Percentiles rank a stretch among this genome's conserved stretches.
These are phyloP conservation scores for Mortierella sp. DNA, from an alignment of 371 early-diverging fungal genomes.

Conservation along the genomic window DNA sequence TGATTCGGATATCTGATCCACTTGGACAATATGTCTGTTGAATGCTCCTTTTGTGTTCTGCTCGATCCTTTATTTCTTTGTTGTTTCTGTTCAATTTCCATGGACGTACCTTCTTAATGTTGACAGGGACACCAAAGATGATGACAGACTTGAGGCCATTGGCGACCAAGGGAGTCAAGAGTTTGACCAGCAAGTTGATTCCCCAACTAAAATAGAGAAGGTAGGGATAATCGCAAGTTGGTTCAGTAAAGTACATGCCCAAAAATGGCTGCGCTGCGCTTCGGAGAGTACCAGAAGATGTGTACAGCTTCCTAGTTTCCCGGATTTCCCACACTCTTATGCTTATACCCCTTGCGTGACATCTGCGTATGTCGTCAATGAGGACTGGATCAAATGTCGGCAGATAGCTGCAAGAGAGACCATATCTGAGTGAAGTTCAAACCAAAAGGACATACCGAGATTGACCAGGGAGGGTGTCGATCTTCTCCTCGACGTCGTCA, in stretches of 20 bases:
- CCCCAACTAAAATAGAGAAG: slow-evolving; percentile 70
- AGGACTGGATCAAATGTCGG: background rate
- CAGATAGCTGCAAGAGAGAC: background rate
- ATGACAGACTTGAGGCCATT: slow-evolving; percentile 92
- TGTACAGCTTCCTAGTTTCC: background rate
- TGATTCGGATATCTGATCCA: slow-evolving; percentile 11
- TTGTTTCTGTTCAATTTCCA: background rate
- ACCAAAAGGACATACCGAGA: slow-evolving; percentile 69
- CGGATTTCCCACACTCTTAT: background rate
- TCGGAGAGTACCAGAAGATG: background rate
- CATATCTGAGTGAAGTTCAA: background rate
- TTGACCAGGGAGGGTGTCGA: slow-evolving; percentile 90
- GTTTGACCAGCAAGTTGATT: slow-evolving; percentile 79
- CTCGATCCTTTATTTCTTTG: background rate
- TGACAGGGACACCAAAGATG: slow-evolving; percentile 95
- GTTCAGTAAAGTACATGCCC: slow-evolving; percentile 6
- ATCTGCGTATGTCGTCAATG: too few relatives aligned
- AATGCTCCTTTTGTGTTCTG: background rate
- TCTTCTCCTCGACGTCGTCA: slow-evolving; percentile 77
- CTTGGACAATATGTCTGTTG: background rate
- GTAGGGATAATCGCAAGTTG: background rate
- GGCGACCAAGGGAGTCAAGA: slow-evolving; percentile 86
- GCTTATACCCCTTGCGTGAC: background rate
- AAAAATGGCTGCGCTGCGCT: slow-evolving; percentile 9
- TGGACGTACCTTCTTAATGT: slow-evolving; percentile 63